Percentiles rank a stretch among this genome's conserved stretches.
phyloP scores from a whole-genome alignment of 2,329 filamentous ascomycete genomes.

The Pseudogymnoascus sp. region DNA sequence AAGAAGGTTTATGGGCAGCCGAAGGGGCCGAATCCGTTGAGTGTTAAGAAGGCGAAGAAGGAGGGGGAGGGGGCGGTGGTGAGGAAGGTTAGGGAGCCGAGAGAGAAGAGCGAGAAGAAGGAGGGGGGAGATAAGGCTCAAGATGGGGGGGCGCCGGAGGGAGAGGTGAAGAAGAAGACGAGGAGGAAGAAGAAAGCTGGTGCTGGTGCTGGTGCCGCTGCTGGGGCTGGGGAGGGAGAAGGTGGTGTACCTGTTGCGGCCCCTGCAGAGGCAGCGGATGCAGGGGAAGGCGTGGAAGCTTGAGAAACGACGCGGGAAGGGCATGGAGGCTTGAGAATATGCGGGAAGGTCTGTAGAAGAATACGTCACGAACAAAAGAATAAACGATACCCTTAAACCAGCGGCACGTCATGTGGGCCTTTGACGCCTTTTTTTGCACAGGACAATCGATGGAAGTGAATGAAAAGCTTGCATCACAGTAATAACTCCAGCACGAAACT shows the following conservation, averaged over 20 bases:
- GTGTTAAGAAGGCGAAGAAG: slow-evolving; percentile 60
- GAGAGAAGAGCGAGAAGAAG: slow-evolving; percentile 27
- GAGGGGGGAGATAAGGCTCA: slow-evolving; percentile 10
- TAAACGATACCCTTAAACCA: not conserved
- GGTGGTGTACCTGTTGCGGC: slow-evolving; percentile 1
- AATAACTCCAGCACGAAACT: not conserved
- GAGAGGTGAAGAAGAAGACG: slow-evolving; percentile 29
- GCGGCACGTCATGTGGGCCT: not conserved
- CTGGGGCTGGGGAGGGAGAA: slow-evolving; percentile 13
- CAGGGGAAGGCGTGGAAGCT: not conserved
- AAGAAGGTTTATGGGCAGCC: slow-evolving; percentile 50
- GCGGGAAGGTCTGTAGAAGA: not conserved
- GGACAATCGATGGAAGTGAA: not conserved
- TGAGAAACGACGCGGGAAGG: not conserved
- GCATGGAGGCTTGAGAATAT: not conserved
- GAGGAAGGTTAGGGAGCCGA: slow-evolving; percentile 19
- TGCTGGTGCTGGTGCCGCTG: not conserved
- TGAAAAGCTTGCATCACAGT: not conserved
- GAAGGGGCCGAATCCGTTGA: slow-evolving; percentile 64
- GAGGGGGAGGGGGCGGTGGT: slow-evolving; percentile 17
- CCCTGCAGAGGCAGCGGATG: not conserved
- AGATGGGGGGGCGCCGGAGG: slow-evolving; percentile 15
- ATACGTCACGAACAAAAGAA: slow-evolving; percentile 1
- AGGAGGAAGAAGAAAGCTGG: slow-evolving; percentile 30
- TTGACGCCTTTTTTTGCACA: not conserved